Base-by-base conservation (phyloP, 495 filamentous ascomycete species). In the Schizothecium vesticola region DNA sequence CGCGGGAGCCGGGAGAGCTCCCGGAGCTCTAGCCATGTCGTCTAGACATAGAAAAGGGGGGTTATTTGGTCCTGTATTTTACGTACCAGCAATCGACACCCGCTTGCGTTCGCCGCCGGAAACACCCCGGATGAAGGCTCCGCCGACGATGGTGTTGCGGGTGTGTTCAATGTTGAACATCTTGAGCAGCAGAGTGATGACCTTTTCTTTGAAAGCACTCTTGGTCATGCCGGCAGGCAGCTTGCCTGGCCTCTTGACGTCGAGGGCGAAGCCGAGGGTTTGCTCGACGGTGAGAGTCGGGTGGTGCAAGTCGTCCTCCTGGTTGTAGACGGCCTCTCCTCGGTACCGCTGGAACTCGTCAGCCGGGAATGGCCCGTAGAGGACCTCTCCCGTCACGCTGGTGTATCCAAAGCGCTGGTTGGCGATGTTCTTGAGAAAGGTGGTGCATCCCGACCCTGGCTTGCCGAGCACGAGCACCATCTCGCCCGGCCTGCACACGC, bases 141-240 rank as follows among this genome's bases (percentile, higher is more conserved):
- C 91, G 5, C 93, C 93, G 26, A 96, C 91, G 26, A 92, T 87
- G 0, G 93, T 96, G 71, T 92, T 86, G 26, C 85, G 83, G 1
- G 92, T 94, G 72, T 96, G 91, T 72, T 91, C 87, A 57, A 96
- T 94, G 68, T 92, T 92, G 82, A 96, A 94, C 87, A 94, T 93
- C 68, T 88, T 90, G 55, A 94, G 79, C n/a, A 95, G 79, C 73
- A 89, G 83, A 19, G 86, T 82, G 59, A 91, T 85, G 23, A 92
- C 86, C 69, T 85, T 86, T 43, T 90, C 84, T 75, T 92, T 91
- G 80, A 91, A 92, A 59, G 89, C 86, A 1, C 81, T 77, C 67
- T 88, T 89, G 22, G 82, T 85, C 21, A 92, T 81, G 6, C 89
- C 89, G 3, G 83, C 82, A 0, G 90, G 89, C 13, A 90, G 81